Base-by-base conservation (phyloP, 2,329 filamentous ascomycete genomes). In the Fusarium siculi region DNA sequence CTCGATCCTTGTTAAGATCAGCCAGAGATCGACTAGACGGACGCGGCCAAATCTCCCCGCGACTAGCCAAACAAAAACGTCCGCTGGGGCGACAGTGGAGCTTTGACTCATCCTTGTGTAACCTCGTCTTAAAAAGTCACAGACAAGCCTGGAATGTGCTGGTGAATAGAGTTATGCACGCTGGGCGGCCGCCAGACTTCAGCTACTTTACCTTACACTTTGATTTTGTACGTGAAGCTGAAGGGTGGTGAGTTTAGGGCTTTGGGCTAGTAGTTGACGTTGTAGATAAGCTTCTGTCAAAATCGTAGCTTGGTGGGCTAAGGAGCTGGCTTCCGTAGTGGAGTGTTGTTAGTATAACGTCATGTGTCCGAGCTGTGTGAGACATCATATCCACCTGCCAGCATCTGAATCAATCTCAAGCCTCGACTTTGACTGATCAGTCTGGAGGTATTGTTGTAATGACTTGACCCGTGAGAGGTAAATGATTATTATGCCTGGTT, bases 221-320 rank as follows among this genome's bases (percentile, higher is more conserved):
- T 6, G 32, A 11, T n/a, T 25, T 53, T 15, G 9, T 16, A 2
- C 2, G 32, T 32, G 11, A 53, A 28, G 23, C 1, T 21, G 23
- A 8, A 14, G 36, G 39, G 10, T 32, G 39, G 28, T 7, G 40
- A 5, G 19, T 43, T 44, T 25, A 23, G 42, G 36, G 11, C 16
- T n/a, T 42, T 8, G 10, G n/a, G 15, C 54, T 59, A 50, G 55
- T 2, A 15, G 21, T 18, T 55, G 42, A 47, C 30, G 34, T 32
- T n/a, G 15, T 16, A n/a, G 46, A 59, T 42, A 71, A 71, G 34
- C 53, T 74, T 59, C 66, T 66, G 30, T 57, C 62, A 63, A 16
- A 53, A 59, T 25, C 15, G 9, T 40, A 37, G 30, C 19, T n/a
- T 30, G 19, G 1, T 10, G 9, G 16, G 7, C 56, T 55, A 68